Base-by-base conservation (phyloP, 1,139 yeast genomes). In the Pichia sp. region DNA sequence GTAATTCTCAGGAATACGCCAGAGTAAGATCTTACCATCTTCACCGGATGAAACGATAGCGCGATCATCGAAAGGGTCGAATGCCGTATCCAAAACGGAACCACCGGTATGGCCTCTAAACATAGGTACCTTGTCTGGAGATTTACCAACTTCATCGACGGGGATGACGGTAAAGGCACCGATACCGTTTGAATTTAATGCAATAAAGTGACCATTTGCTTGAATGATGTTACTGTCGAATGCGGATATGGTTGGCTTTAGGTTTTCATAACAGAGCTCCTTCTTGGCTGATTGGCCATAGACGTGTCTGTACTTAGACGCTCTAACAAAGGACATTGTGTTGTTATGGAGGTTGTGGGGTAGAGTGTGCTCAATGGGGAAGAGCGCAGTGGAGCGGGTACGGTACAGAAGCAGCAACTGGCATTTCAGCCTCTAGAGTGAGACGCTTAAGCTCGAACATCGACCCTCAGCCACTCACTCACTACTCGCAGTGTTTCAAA, bases 71-170 rank as follows among this genome's bases (percentile, higher is more conserved):
- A 88, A 91, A 2, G 97, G 97, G 59, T 87, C 84, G 67, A 82
- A 91, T 35, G 86, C 94, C 0, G 97, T 88, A 58, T 91, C 98
- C 51, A 88, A 69, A 19, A 91, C 96, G 7, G 94, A 82, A 11
- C 95, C 96, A 9, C 95, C 96, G 34, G 91, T 83, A 59, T 91
- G 97, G 15, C 98, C 98, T 52, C 96, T 75, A 60, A 88, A 91
- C 49, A 91, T 69, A 2, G 97, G 91, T 32, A 87, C 91, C 42
- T 82, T 76, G 52, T 91, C 98, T 6, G 96, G 97, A 9, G 91
- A 79, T 59, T 87, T 91, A n/a, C 97, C 97, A 15, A 76, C 80
- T 59, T 88, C 96, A 9, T 59, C 55, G 22, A 85, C 65, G 2
- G 98, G 98, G 39, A 91, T 77, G 13, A 91, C 82, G 1, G 95